A percentile compares a stretch with the other conserved stretches of the same genome.
Conservation (phyloP, 2,329 filamentous ascomycete species). For the Cercospora sojina region DNA sequence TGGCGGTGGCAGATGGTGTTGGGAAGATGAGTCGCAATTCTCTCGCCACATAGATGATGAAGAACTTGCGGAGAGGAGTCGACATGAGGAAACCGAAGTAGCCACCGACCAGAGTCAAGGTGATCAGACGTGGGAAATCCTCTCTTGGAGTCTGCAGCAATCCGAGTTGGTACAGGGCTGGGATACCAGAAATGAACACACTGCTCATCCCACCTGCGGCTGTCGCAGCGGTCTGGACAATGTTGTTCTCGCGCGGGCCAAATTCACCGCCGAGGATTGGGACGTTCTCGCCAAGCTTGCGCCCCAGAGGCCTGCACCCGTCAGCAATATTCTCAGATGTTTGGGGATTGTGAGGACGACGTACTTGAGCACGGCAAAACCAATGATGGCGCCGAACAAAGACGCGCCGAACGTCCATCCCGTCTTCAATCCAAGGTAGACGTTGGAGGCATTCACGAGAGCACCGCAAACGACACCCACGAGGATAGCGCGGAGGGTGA, state of each 20-base stretch:
- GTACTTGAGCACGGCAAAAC: slow-evolving; percentile 57
- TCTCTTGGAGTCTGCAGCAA: slow-evolving; percentile 53
- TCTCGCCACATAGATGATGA: slow-evolving; percentile 64
- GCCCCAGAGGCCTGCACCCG: slow-evolving; percentile 45
- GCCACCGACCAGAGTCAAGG: slow-evolving; percentile 60
- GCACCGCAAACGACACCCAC: slow-evolving; percentile 58
- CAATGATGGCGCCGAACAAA: slow-evolving; percentile 53
- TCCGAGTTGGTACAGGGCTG: slow-evolving; percentile 59
- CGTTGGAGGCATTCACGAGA: slow-evolving; percentile 61
- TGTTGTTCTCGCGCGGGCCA: slow-evolving; percentile 63
- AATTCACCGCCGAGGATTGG: slow-evolving; percentile 56
- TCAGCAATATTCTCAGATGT: neutral
- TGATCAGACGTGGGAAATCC: slow-evolving; percentile 60
- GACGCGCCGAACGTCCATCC: slow-evolving; percentile 47
- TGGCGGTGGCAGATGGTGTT: slow-evolving; percentile 59
- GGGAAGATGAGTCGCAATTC: slow-evolving; percentile 62
- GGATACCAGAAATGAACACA: slow-evolving; percentile 60
- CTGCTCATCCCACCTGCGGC: slow-evolving; percentile 59
- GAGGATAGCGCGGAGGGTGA: slow-evolving; percentile 57
- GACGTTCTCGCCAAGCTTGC: slow-evolving; percentile 48
- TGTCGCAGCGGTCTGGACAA: slow-evolving; percentile 60
- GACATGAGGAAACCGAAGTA: slow-evolving; percentile 60
- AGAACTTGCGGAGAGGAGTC: slow-evolving; percentile 58
- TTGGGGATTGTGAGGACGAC: neutral
- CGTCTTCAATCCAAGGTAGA: slow-evolving; percentile 58